Evolutionary conservation across 2,329 filamentous ascomycete genomes (phyloP), one percentile per base, ranked within the genome.

Genomic region (Pseudogymnoascus sp.): DNA sequence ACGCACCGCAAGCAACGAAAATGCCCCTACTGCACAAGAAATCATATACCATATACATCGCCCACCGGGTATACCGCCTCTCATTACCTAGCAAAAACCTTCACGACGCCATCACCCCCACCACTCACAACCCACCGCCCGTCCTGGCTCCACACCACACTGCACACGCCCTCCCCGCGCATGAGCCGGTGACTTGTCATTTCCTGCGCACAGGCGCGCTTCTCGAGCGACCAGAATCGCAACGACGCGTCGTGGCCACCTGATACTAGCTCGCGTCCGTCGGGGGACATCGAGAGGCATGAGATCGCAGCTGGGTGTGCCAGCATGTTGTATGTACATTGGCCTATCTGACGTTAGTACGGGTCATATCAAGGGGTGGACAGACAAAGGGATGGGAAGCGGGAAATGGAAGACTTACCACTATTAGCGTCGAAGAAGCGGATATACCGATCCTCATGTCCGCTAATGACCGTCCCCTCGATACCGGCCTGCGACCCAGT

Each of bases 251-350:
- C 95, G 75, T 99, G 95, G 21, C 95, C 95, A 1, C 92, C 95
- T 53, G 92, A 97, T 59, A 99, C 93, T 10, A 97, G 88, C 79
- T 99, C 95, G 64, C 89, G 88, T 53, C 93, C 93, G 72, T 97
- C 93, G 13, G 93, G 95, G 69, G 91, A 96, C 19, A 99, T 84
- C 0, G 91, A 96, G 4, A 99, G 83, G 26, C 90, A 89, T 1
- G 95, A 96, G 68, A 99, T 97, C 63, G 95, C 88, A 2, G 93
- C 89, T 0, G 95, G 92, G 71, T 99, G 95, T 5, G 95, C 95
- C 65, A 97, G 86, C 95, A 99, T 99, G 72, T 90, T 96, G 77
- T 99, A 99, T 67, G 95, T 97, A 78, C 93, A 97, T 91, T 99
- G 95, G 64, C 95, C 95, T 97, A 15, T 21, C 17, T 64, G 4